Base-by-base conservation (phyloP, 139 green algal genomes). In the Chlamydomonas sp. region DNA sequence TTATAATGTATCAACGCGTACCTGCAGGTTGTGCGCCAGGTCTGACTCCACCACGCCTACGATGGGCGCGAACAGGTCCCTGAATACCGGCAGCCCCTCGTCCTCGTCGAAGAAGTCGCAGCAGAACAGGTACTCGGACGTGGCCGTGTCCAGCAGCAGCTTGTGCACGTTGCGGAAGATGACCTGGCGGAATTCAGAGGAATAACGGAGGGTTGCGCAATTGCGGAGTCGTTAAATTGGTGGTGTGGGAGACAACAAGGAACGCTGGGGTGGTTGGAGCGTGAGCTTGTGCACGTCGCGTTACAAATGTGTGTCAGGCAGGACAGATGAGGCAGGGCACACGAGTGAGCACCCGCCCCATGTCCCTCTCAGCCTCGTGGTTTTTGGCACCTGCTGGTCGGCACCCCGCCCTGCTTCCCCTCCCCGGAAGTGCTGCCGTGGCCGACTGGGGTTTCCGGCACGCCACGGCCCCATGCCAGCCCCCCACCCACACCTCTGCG, bases 81-180 rank as follows among this genome's bases (percentile, higher is more conserved):
- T 79, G 89, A 98, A 99, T 14, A 96, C 92, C 1, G 75, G 61
- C 82, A 80, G 82, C 5, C 82, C 82, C 58, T 93, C 92, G 69
- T 96, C 93, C 59, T 98, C 95, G 20, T 91, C 90, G 92, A 98
- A 99, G 87, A 99, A 99, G 82, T 99, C 96, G 57, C 80, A 85
- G 95, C 97, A 99, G 93, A 99, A 99, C 58, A 99, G 91, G 92
- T 96, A 99, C 92, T 99, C 96, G 62, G 85, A 91, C 4, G 95
- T 97, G 64, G 97, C 95, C 0, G 97, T 98, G 94, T 99, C 98
- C 92, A 98, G 96, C 31, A 99, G 93, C 87, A 99, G 93, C 93
- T 98, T 98, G 91, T 98, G 93, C 49, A 98, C 91, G 74, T 95
- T 97, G 18, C 96, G 91, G 90, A 99, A 99, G 69, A 99, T 89